Conservation (phyloP, 371 early-diverging fungal genomes). For the Capniomyces stellatus region DNA sequence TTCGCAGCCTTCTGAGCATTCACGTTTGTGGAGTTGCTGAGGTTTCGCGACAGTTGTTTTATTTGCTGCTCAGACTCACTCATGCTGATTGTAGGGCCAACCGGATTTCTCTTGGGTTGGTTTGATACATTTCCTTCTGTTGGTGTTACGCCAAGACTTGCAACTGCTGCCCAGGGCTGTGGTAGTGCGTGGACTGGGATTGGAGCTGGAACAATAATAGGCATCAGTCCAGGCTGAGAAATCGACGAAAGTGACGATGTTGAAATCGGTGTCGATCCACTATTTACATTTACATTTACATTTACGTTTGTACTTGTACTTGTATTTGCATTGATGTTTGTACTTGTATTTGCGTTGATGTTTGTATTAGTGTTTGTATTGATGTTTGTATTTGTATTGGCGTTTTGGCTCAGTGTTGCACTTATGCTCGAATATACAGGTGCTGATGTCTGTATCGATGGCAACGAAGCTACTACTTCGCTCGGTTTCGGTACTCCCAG, state of each 20-base stretch:
- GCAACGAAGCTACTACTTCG: no score
- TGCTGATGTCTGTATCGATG: no score
- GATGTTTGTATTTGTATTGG: no score
- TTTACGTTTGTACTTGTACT: no score
- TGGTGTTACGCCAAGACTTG: constrained; percentile 5
- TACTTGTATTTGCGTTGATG: no score
- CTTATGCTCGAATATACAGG: no score
- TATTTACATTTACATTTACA: no score
- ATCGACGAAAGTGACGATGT: background rate
- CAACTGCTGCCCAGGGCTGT: constrained; percentile 27
- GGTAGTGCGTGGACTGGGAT: constrained; percentile 13
- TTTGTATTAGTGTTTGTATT: no score
- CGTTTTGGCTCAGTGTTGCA: no score
- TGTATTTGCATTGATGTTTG: no score
- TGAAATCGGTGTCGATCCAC: no score
- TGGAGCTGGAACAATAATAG: constrained; percentile 6
- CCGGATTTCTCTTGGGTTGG: background rate
- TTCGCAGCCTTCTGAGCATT: background rate
- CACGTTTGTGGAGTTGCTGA: background rate
- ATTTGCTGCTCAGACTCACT: background rate
- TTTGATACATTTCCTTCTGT: background rate
- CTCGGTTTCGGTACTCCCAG: constrained; percentile 14
- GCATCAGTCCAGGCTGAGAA: constrained; percentile 6
- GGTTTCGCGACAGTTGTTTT: background rate
- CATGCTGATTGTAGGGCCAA: background rate